These are phyloP conservation scores for Pterulicium gracile DNA, from an alignment of 1,284 basidiomycete species.

Conservation along the genomic window DNA sequence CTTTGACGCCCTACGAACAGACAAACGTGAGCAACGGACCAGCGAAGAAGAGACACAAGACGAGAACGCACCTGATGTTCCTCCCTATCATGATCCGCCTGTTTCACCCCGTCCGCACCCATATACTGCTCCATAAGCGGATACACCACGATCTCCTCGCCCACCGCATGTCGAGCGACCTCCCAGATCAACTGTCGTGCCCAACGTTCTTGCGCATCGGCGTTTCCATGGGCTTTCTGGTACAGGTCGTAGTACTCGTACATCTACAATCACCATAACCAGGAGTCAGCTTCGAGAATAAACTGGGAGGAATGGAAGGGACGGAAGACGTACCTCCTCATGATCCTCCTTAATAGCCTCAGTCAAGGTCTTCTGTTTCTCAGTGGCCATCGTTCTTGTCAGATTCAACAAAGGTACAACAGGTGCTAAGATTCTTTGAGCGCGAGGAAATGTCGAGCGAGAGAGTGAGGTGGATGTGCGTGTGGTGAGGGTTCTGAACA, in stretches of 20 bases:
- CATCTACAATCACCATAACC: conserved; percentile 24
- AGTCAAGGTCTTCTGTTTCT: conserved; percentile 18
- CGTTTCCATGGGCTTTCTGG: conserved; percentile 29
- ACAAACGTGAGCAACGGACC: neutral
- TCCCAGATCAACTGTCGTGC: conserved; percentile 48
- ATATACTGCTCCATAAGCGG: conserved; percentile 56
- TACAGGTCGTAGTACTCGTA: conserved; percentile 49
- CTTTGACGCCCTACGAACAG: conserved; percentile 30
- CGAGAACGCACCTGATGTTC: conserved; percentile 43
- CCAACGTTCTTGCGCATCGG: conserved; percentile 42
- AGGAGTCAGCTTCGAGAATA: neutral
- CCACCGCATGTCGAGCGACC: conserved; percentile 49
- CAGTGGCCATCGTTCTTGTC: too few relatives aligned
- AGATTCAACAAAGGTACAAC: too few relatives aligned
- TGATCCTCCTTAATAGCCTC: conserved; percentile 35
- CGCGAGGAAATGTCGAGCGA: too few relatives aligned
- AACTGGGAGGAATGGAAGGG: neutral
- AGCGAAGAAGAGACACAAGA: neutral
- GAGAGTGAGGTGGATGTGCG: too few relatives aligned
- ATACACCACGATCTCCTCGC: conserved; percentile 58
- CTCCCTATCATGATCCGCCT: conserved; percentile 46
- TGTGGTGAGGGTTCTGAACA: too few relatives aligned
- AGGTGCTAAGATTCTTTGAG: too few relatives aligned
- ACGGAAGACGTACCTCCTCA: conserved; percentile 23
- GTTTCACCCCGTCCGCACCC: conserved; percentile 36